Percentiles rank a stretch among this genome's conserved stretches.
Evolutionary conservation across 2,329 filamentous ascomycete genomes (phyloP).

Genomic region (Arthroderma sp.): DNA sequence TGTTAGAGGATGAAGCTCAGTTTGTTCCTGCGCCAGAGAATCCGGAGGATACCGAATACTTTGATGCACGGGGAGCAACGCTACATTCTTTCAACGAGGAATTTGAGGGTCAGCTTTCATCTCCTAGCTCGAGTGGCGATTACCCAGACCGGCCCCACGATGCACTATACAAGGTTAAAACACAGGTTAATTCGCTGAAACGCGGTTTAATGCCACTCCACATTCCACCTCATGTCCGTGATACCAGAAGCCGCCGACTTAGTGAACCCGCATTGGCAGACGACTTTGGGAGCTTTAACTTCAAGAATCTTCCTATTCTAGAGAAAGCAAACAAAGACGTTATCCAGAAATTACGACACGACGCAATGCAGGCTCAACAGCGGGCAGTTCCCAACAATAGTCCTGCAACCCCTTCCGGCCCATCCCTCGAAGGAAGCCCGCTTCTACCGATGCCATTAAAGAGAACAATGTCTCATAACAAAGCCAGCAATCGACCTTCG

Average conservation of each 20-base stretch:
- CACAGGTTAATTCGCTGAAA: slow-evolving; percentile 77
- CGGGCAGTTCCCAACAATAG: slow-evolving; percentile 34
- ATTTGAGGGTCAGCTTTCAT: slow-evolving; percentile 75
- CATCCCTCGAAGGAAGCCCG: slow-evolving; percentile 73
- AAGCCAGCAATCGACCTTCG: slow-evolving; percentile 62
- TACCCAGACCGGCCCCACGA: slow-evolving; percentile 89
- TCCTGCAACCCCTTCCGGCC: slow-evolving; percentile 40
- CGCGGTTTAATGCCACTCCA: slow-evolving; percentile 88
- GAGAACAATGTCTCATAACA: slow-evolving; percentile 70
- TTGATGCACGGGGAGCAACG: slow-evolving; percentile 81
- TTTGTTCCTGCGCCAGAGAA: slow-evolving; percentile 90
- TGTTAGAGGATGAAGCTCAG: slow-evolving; percentile 90
- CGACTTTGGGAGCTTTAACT: slow-evolving; percentile 92
- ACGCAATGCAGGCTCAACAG: slow-evolving; percentile 63
- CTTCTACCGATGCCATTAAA: slow-evolving; percentile 68
- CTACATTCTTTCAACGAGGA: slow-evolving; percentile 88
- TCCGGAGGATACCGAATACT: slow-evolving; percentile 95
- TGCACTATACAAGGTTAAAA: slow-evolving; percentile 76
- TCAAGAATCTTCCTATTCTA: slow-evolving; percentile 91
- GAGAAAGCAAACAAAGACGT: slow-evolving; percentile 99
- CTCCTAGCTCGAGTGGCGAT: slow-evolving; percentile 58
- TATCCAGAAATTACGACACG: slow-evolving; percentile 86
- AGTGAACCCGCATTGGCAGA: slow-evolving; percentile 82
- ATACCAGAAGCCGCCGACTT: slow-evolving; percentile 71
- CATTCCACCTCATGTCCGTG: slow-evolving; percentile 90